phyloP scores from a whole-genome alignment of 768 basidiomycete genomes.

The Epithele typhae region DNA sequence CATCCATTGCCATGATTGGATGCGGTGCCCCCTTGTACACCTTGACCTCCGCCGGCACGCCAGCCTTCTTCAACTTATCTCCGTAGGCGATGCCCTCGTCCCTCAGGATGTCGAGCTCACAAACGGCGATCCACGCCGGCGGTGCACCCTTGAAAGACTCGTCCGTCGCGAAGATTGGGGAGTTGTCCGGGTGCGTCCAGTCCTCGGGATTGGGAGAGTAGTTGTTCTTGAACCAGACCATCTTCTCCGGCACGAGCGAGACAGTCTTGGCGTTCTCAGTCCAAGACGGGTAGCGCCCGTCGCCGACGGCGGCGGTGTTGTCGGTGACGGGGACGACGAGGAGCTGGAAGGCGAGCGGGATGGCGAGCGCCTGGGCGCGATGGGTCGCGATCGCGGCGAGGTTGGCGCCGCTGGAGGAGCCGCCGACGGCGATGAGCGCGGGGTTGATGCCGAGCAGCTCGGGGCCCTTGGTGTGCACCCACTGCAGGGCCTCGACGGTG shows the following conservation, averaged over 20 bases:
- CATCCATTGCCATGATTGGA: constrained; percentile 73
- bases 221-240: constrained; percentile 70
- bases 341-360: constrained; percentile 56
- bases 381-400: constrained; percentile 62
- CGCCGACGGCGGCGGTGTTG: constrained; percentile 52
- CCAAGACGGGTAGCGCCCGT: constrained; percentile 44
- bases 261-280: constrained; percentile 51
- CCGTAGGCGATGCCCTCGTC: constrained; percentile 66
- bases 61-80: constrained; percentile 47
- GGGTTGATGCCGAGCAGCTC: constrained; percentile 44
- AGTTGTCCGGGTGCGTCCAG: constrained; percentile 62
- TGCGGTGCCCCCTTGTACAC: constrained; percentile 66
- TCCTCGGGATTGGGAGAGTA: constrained; percentile 64
- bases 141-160: constrained; percentile 47
- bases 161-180: constrained; percentile 65
- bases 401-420: constrained; percentile 73
- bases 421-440: constrained; percentile 62
- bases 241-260: constrained; percentile 56
- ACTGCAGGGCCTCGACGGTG: constrained; percentile 60
- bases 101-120: constrained; percentile 61
- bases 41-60: constrained; percentile 49
- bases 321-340: constrained; percentile 71
- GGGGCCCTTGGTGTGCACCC: constrained; percentile 50
- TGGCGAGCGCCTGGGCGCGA: constrained; percentile 51
- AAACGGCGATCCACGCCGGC: constrained; percentile 57